Percentiles rank a stretch among this genome's conserved stretches.
Evolutionary conservation across 371 early-diverging fungal species (phyloP).

Genomic region (Syncephalastrum racemosum): DNA sequence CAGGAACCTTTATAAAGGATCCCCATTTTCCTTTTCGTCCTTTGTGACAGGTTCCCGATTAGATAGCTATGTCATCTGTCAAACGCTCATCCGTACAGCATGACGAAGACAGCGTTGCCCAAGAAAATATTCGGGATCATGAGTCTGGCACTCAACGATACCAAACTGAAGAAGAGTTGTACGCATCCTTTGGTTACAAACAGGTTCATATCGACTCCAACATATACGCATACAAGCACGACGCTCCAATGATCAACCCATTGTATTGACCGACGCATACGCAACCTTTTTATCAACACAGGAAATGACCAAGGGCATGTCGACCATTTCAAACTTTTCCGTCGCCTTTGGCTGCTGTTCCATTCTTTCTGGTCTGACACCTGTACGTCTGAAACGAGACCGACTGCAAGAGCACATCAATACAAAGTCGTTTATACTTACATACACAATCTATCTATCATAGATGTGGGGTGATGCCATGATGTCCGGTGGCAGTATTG

Average conservation of each 20-base stretch:
- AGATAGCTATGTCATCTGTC: no score
- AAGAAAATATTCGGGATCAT: conserved; percentile 4
- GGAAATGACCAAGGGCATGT: conserved; percentile 68
- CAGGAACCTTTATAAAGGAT: conserved; percentile 7
- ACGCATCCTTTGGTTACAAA: conserved; percentile 60
- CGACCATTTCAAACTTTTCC: conserved; percentile 41
- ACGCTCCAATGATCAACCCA: background rate
- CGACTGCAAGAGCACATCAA: background rate
- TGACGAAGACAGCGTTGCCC: no score
- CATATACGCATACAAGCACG: background rate
- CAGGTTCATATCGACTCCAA: conserved; percentile 33
- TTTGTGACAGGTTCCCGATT: background rate
- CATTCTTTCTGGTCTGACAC: conserved; percentile 59
- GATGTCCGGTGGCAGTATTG: conserved; percentile 68
- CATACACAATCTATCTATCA: background rate
- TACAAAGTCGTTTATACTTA: background rate
- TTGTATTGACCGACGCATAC: conserved; percentile 1
- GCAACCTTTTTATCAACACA: conserved; percentile 23
- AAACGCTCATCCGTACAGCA: no score
- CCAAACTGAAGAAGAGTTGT: conserved; percentile 44
- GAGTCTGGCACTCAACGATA: conserved; percentile 23
- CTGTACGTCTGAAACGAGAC: conserved; percentile 25
- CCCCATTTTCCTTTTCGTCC: conserved; percentile 1
- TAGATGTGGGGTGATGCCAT: conserved; percentile 60
- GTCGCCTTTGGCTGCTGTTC: conserved; percentile 65